Conservation (phyloP, 352 stramenopile species). For the Aphanomyces cochlioides region DNA sequence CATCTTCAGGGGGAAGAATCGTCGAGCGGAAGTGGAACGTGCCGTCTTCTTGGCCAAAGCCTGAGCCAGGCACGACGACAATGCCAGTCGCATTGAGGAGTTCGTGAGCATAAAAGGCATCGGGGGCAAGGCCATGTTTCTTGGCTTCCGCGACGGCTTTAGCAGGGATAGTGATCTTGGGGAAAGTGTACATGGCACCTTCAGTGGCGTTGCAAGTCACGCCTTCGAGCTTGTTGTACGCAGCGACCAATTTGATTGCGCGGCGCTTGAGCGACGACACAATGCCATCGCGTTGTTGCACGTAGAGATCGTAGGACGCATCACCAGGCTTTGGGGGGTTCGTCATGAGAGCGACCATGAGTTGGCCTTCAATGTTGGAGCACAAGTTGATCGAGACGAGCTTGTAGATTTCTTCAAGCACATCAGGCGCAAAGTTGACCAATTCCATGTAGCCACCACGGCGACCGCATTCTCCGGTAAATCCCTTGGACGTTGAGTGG, state of each 20-base stretch:
- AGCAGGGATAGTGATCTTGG: constrained; percentile 86
- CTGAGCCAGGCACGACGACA: constrained; percentile 96
- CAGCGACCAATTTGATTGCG: constrained; percentile 89
- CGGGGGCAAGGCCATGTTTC: constrained; percentile 71
- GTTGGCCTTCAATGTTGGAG: constrained; percentile 95
- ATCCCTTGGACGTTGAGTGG: constrained; percentile 98
- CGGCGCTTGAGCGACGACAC: constrained; percentile 93
- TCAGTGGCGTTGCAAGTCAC: constrained; percentile 96
- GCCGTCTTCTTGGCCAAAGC: constrained; percentile 95
- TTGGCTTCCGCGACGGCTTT: constrained; percentile 83
- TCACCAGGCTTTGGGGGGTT: constrained; percentile 90
- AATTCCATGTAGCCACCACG: constrained; percentile 97
- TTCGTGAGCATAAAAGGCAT: constrained; percentile 96
- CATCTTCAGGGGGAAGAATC: constrained; percentile 96
- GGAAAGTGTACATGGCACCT: constrained; percentile 99
- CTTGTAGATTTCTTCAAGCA: constrained; percentile 98
- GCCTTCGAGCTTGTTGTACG: constrained; percentile 94
- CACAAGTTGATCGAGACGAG: constrained; percentile 96
- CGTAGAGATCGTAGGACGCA: constrained; percentile 87
- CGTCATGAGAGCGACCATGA: constrained; percentile 98
- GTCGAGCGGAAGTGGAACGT: constrained; percentile 99
- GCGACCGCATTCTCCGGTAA: constrained; percentile 97
- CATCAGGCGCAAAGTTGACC: constrained; percentile 88
- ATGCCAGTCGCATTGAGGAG: constrained; percentile 97
- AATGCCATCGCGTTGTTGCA: constrained; percentile 88